Evolutionary conservation across 2,329 filamentous ascomycete genomes (phyloP).

Genomic region (Cordyceps militaris): DNA sequence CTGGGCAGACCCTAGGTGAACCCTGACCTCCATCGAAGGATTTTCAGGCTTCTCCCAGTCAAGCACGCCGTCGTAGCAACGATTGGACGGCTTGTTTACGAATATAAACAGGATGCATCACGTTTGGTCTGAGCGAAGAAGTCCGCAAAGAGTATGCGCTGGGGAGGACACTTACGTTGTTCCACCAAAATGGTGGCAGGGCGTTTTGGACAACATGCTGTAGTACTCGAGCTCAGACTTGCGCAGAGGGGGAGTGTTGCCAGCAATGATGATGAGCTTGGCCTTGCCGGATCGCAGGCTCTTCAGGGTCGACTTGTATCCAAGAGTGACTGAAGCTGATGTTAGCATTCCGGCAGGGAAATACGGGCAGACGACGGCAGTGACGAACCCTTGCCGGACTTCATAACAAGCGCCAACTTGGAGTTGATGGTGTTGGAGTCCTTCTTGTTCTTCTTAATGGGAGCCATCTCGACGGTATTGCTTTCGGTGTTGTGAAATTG

Average conservation of each 20-base stretch:
- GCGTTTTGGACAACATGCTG: slow-evolving; percentile 86
- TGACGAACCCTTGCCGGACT: slow-evolving; percentile 63
- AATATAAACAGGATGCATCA: slow-evolving; percentile 12
- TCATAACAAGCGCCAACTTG: slow-evolving; percentile 56
- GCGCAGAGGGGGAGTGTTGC: slow-evolving; percentile 95
- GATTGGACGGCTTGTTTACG: slow-evolving; percentile 11
- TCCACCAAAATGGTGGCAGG: slow-evolving; percentile 97
- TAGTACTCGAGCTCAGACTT: slow-evolving; percentile 98
- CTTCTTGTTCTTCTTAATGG: slow-evolving; percentile 77
- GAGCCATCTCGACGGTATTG: slow-evolving; percentile 54
- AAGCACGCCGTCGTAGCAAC: slow-evolving; percentile 12
- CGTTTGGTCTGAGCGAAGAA: slow-evolving; percentile 17
- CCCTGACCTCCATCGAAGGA: slow-evolving; percentile 11
- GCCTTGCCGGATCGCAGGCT: slow-evolving; percentile 90
- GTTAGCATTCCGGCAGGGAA: slow-evolving; percentile 11
- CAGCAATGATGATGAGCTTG: slow-evolving; percentile 90
- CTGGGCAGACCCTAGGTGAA: slow-evolving; percentile 57
- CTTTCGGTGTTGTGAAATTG: slow-evolving; percentile 26
- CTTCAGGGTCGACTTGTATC: slow-evolving; percentile 58
- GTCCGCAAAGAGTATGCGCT: slow-evolving; percentile 20
- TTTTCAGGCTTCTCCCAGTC: not conserved
- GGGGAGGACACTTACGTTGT: slow-evolving; percentile 75
- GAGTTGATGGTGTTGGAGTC: slow-evolving; percentile 65
- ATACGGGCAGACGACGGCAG: not conserved
- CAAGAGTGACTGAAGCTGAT: slow-evolving; percentile 30